Evolutionary conservation across 2,329 filamentous ascomycete genomes (phyloP).

Genomic region (Pseudonectria foliicola): DNA sequence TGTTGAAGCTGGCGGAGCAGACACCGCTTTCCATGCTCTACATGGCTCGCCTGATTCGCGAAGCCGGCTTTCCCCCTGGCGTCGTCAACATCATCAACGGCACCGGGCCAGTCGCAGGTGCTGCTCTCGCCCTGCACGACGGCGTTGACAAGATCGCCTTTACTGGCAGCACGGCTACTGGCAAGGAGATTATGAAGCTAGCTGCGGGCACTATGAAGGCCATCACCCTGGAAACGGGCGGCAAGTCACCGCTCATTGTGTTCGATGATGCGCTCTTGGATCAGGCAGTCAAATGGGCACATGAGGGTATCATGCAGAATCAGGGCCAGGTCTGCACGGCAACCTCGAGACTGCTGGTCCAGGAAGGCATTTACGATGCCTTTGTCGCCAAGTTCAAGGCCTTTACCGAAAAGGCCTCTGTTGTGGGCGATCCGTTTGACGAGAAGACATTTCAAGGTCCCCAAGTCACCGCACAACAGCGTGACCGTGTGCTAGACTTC

Average conservation of each 20-base stretch:
- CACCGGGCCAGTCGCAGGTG: slow-evolving; percentile 54
- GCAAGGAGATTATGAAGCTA: slow-evolving; percentile 62
- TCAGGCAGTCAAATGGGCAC: slow-evolving; percentile 50
- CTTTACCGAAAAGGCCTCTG: slow-evolving; percentile 44
- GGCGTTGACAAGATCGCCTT: slow-evolving; percentile 67
- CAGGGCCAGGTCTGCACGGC: slow-evolving; percentile 55
- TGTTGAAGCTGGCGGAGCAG: slow-evolving; percentile 55
- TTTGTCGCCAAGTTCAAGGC: slow-evolving; percentile 58
- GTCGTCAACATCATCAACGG: slow-evolving; percentile 68
- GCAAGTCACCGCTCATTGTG: slow-evolving; percentile 52
- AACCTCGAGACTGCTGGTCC: slow-evolving; percentile 52
- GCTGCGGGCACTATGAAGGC: slow-evolving; percentile 54
- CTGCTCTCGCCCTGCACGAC: slow-evolving; percentile 55
- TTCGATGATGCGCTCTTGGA: slow-evolving; percentile 55
- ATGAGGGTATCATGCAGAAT: slow-evolving; percentile 42
- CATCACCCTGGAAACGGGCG: slow-evolving; percentile 53
- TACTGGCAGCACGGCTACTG: slow-evolving; percentile 62
- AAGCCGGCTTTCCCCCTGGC: slow-evolving; percentile 66
- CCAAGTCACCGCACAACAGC: slow-evolving; percentile 58
- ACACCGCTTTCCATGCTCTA: slow-evolving; percentile 54
- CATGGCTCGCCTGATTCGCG: slow-evolving; percentile 55
- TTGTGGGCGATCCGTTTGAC: slow-evolving; percentile 58
- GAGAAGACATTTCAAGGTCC: slow-evolving; percentile 61
- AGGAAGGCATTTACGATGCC: slow-evolving; percentile 48
- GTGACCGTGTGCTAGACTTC: slow-evolving; percentile 57